Evolutionary conservation across 2,329 filamentous ascomycete species (phyloP).

Genomic region (Coleophoma eucalyptorum): DNA sequence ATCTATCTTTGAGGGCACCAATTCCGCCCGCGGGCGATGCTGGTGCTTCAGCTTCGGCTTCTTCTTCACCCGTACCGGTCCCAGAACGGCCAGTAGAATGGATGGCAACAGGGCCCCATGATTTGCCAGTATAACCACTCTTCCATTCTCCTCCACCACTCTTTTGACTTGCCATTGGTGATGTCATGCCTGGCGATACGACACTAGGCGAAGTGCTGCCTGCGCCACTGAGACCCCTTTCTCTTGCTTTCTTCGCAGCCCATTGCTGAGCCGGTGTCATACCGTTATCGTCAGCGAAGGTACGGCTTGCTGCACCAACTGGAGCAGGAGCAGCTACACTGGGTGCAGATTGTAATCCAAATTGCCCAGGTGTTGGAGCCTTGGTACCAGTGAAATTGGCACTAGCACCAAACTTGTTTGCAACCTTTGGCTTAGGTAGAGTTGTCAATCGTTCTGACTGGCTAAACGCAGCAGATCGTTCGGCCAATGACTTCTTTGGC

Average conservation of each 20-base stretch:
- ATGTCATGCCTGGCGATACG: slow-evolving; percentile 31
- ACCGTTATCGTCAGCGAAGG: slow-evolving; percentile 89
- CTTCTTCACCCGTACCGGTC: slow-evolving; percentile 52
- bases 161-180: slow-evolving; percentile 61
- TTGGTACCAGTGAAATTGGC: slow-evolving; percentile 82
- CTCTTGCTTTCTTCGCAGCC: slow-evolving; percentile 93
- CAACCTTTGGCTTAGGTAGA: slow-evolving; percentile 91
- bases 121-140: slow-evolving; percentile 86
- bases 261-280: slow-evolving; percentile 96
- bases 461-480: slow-evolving; percentile 71
- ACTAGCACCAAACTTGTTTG: slow-evolving; percentile 77
- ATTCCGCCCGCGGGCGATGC: slow-evolving; percentile 61
- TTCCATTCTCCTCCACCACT: slow-evolving; percentile 80
- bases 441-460: slow-evolving; percentile 77
- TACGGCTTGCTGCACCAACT: slow-evolving; percentile 79
- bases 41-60: slow-evolving; percentile 43
- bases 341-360: slow-evolving; percentile 59
- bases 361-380: slow-evolving; percentile 71
- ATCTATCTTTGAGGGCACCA: slow-evolving; percentile 74
- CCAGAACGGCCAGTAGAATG: slow-evolving; percentile 64
- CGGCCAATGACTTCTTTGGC: slow-evolving; percentile 62
- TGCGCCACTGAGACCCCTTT: slow-evolving; percentile 55
- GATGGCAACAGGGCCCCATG: slow-evolving; percentile 81
- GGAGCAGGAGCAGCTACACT: slow-evolving; percentile 51
- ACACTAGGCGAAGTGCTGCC: slow-evolving; percentile 41